These are phyloP conservation scores for Chalara sp. DNA, from an alignment of 2,329 filamentous ascomycete species.

Conservation along the genomic window DNA sequence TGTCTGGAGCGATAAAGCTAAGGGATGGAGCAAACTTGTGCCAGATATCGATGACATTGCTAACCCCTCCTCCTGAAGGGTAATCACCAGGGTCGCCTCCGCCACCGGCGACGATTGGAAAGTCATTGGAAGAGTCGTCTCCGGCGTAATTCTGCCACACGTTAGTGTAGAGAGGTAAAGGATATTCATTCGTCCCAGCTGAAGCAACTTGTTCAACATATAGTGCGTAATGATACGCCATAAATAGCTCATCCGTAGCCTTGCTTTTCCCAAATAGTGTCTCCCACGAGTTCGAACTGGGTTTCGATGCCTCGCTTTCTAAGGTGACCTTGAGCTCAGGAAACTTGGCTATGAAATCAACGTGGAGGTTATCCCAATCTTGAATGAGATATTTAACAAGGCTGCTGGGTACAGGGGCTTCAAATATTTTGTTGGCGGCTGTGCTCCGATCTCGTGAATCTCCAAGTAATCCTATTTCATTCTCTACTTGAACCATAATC, in stretches of 20 bases:
- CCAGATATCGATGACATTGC: constrained; percentile 39
- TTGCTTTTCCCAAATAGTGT: constrained; percentile 32
- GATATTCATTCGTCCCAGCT: constrained; percentile 34
- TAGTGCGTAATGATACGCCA: constrained; percentile 37
- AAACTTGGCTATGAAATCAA: constrained; percentile 11
- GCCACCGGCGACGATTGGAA: constrained; percentile 34
- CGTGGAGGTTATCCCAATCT: constrained; percentile 23
- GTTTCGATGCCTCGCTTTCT: not conserved
- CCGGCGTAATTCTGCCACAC: constrained; percentile 37
- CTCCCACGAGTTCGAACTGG: constrained; percentile 28
- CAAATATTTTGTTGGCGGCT: constrained; percentile 35
- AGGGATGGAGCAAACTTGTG: constrained; percentile 34
- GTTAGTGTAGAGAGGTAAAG: constrained; percentile 38
- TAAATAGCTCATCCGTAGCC: constrained; percentile 39
- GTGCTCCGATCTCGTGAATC: constrained; percentile 42
- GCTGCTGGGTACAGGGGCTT: constrained; percentile 29
- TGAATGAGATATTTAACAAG: constrained; percentile 26
- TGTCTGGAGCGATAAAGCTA: constrained; percentile 36
- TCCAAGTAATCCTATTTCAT: constrained; percentile 44
- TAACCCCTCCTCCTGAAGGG: constrained; percentile 38
- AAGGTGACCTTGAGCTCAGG: not conserved
- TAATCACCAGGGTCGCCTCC: constrained; percentile 37
- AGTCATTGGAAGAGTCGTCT: constrained; percentile 18
- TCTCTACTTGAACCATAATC: constrained; percentile 52
- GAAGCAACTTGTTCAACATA: constrained; percentile 35